These are phyloP conservation scores for Lipomyces starkeyi DNA, from an alignment of 805 yeast genomes.

Conservation along the genomic window DNA sequence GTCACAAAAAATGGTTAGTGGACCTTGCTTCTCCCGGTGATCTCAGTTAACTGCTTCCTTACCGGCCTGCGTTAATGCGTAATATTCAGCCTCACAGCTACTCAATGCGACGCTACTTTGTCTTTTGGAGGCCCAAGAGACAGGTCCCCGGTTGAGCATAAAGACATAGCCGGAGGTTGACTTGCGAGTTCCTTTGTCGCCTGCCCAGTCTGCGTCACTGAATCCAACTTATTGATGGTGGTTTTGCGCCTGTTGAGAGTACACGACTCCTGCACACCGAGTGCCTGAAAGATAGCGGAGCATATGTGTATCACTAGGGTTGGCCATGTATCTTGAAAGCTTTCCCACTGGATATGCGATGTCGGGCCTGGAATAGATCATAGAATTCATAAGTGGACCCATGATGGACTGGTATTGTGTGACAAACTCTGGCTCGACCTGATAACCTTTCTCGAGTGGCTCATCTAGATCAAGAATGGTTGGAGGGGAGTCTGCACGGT, in stretches of 20 bases:
- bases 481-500: neutral
- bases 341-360: neutral
- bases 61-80: neutral
- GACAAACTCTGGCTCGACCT: neutral
- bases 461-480: neutral
- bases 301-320: slow-evolving; percentile 8
- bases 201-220: slow-evolving; percentile 6
- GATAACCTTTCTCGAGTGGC: neutral
- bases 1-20: neutral
- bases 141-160: neutral
- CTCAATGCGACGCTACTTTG: slow-evolving; percentile 7
- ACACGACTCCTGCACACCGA: slow-evolving; percentile 60
- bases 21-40: neutral
- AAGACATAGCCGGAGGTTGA: slow-evolving; percentile 4
- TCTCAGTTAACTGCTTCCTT: slow-evolving; percentile 5
- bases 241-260: neutral
- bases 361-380: neutral
- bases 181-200: neutral
- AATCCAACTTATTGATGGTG: neutral
- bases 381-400: neutral
- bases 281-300: slow-evolving; percentile 49
- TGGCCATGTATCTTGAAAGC: neutral
- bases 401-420: neutral
- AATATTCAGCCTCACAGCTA: slow-evolving; percentile 15
- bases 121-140: slow-evolving; percentile 7